Percentiles rank a stretch among this genome's conserved stretches.
phyloP scores from a whole-genome alignment of 176 grass and related monocot species.

The Cenchrus purpureus region DNA sequence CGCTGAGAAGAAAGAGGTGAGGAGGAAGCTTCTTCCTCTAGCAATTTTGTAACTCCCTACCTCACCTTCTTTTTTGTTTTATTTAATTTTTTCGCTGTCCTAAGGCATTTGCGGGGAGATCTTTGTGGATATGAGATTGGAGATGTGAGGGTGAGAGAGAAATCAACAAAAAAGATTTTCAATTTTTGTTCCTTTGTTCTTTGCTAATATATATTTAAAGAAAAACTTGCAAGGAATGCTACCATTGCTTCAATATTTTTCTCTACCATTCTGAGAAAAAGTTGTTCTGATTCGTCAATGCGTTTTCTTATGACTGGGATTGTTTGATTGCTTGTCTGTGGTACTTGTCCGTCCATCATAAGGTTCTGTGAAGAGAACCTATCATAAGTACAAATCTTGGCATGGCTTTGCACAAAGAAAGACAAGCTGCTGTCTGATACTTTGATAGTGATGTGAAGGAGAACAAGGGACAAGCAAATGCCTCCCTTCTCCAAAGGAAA shows the following conservation, averaged over 20 bases:
- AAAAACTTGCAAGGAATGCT: neutral
- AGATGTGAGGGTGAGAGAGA: conserved; percentile 39
- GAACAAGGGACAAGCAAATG: conserved; percentile 10
- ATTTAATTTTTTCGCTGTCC: conserved; percentile 23
- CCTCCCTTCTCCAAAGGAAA: neutral
- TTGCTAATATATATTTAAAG: conserved; percentile 6
- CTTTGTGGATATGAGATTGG: conserved; percentile 57
- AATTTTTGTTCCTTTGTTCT: conserved; percentile 43
- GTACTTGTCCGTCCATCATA: conserved; percentile 21
- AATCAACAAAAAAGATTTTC: conserved; percentile 36
- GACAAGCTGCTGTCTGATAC: conserved; percentile 15
- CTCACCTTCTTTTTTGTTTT: conserved; percentile 29
- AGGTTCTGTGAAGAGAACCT: conserved; percentile 16
- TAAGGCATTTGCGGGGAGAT: conserved; percentile 34
- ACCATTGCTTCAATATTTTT: conserved; percentile 21
- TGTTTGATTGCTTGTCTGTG: conserved; percentile 13
- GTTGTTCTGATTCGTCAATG: conserved; percentile 41
- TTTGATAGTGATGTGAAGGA: conserved; percentile 22
- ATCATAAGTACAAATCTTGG: conserved; percentile 38
- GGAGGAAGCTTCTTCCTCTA: conserved; percentile 39
- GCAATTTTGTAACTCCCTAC: conserved; percentile 43
- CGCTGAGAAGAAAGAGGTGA: conserved; percentile 51
- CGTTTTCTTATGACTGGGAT: conserved; percentile 13
- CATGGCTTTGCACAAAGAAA: conserved; percentile 15
- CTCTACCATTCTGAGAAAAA: conserved; percentile 3